Evolutionary conservation across 129 eudicot genomes (phyloP).

Genomic region (Chrysanthemum lavandulifolium): DNA sequence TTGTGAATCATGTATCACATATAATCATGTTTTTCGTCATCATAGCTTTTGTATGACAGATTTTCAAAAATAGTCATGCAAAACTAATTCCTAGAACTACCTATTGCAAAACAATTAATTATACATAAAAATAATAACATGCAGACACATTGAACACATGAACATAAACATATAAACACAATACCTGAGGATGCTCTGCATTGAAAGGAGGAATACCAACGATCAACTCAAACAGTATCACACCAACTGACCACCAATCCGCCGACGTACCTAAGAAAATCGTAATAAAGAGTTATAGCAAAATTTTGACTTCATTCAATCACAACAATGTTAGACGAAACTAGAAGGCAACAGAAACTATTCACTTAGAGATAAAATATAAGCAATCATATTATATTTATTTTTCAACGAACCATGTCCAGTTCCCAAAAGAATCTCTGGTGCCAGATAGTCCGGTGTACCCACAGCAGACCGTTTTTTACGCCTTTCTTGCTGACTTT

Average conservation of each 20-base stretch:
- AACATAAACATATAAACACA: not conserved
- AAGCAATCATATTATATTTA: not conserved
- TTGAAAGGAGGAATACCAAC: conserved; percentile 99
- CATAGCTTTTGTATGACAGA: not conserved
- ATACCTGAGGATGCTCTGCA: conserved; percentile 99
- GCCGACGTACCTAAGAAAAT: conserved; percentile 69
- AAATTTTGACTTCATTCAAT: not conserved
- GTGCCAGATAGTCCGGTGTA: conserved; percentile 99
- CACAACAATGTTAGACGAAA: not conserved
- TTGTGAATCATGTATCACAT: not conserved
- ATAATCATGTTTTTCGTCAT: conserved; percentile 10
- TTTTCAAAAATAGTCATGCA: not conserved
- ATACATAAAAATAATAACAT: not conserved
- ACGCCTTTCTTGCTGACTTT: conserved; percentile 82
- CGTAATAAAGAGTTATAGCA: not conserved
- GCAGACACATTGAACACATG: not conserved
- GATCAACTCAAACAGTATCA: conserved; percentile 85
- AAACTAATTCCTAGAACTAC: conserved; percentile 5
- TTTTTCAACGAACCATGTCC: conserved; percentile 76
- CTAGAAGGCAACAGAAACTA: no score
- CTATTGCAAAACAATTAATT: conserved; percentile 9
- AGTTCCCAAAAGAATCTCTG: conserved; percentile 98
- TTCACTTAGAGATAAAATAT: no score
- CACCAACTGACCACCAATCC: conserved; percentile 99
- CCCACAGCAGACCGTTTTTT: conserved; percentile 99